phyloP scores from a whole-genome alignment of 2,329 filamentous ascomycete genomes.

The Microsporum canis region DNA sequence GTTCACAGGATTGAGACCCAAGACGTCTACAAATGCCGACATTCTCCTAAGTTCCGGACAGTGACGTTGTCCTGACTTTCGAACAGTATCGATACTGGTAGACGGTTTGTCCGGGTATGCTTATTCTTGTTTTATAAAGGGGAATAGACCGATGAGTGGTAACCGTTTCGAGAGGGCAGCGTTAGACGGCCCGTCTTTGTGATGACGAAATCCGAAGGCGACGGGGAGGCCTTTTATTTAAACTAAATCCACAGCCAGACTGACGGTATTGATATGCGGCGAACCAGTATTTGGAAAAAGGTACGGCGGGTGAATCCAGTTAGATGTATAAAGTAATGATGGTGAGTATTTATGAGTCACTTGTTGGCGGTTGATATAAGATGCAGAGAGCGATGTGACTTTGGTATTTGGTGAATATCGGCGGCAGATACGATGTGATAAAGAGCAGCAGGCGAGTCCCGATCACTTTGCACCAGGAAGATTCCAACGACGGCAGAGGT shows the following conservation, averaged over 20 bases:
- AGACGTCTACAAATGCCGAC: constrained; percentile 33
- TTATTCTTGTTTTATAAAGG: constrained; percentile 1
- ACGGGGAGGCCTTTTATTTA: constrained; percentile 13
- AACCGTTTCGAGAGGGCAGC: constrained; percentile 11
- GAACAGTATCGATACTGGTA: neutral
- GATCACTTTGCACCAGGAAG: neutral
- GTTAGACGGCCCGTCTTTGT: constrained; percentile 13
- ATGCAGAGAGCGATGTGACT: neutral
- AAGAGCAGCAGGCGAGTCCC: neutral
- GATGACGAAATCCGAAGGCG: constrained; percentile 9
- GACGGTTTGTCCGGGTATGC: neutral
- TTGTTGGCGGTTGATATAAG: neutral
- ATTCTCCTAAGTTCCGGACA: constrained; percentile 24
- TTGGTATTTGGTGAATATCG: neutral
- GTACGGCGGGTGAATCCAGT: constrained; percentile 1
- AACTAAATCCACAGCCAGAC: constrained; percentile 9
- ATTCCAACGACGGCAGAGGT: neutral
- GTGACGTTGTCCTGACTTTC: neutral
- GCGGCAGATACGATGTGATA: neutral
- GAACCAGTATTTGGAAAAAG: neutral
- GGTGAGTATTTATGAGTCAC: neutral
- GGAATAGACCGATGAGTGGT: constrained; percentile 14
- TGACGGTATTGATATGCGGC: constrained; percentile 1
- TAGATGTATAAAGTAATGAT: neutral
- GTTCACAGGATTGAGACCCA: constrained; percentile 33